A percentile compares a stretch with the other conserved stretches of the same genome.
phyloP scores from a whole-genome alignment of 2,329 filamentous ascomycete genomes.

The Proliferodiscus dingleyae region DNA sequence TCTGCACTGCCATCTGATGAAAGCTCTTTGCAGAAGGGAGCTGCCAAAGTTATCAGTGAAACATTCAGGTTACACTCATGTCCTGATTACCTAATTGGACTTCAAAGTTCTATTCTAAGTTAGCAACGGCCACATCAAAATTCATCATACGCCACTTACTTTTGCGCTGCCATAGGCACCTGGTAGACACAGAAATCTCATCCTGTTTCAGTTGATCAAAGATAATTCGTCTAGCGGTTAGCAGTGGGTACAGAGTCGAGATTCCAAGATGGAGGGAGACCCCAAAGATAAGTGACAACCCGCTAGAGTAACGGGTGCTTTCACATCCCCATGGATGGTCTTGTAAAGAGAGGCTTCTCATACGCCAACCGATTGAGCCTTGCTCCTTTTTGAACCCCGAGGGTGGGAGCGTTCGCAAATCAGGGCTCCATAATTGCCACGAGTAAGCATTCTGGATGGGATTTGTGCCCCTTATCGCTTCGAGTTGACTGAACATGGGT shows the following conservation, averaged over 20 bases:
- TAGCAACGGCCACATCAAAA: conserved; percentile 2
- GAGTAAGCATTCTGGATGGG: too few relatives aligned
- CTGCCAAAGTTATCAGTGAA: conserved; percentile 28
- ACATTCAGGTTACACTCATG: conserved; percentile 2
- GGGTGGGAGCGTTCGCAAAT: too few relatives aligned
- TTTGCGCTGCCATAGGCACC: conserved; percentile 54
- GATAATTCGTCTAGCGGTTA: background rate
- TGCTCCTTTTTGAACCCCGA: too few relatives aligned
- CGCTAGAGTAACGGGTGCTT: too few relatives aligned
- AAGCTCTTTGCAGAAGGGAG: conserved; percentile 45
- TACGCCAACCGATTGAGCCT: too few relatives aligned
- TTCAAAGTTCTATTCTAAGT: conserved; percentile 45
- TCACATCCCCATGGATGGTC: too few relatives aligned
- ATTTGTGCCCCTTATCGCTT: too few relatives aligned
- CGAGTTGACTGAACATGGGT: too few relatives aligned
- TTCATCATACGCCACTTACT: conserved; percentile 34
- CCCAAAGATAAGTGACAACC: too few relatives aligned
- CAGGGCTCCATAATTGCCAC: too few relatives aligned
- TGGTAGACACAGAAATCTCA: conserved; percentile 54
- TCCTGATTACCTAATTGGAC: conserved; percentile 44
- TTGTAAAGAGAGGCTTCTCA: too few relatives aligned
- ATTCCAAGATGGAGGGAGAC: background rate
- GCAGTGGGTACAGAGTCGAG: too few relatives aligned
- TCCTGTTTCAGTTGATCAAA: conserved; percentile 32
- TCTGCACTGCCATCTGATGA: conserved; percentile 40